A percentile compares a stretch with the other conserved stretches of the same genome.
phyloP scores from a whole-genome alignment of 805 yeast genomes.

The Candida palmyrensis region DNA sequence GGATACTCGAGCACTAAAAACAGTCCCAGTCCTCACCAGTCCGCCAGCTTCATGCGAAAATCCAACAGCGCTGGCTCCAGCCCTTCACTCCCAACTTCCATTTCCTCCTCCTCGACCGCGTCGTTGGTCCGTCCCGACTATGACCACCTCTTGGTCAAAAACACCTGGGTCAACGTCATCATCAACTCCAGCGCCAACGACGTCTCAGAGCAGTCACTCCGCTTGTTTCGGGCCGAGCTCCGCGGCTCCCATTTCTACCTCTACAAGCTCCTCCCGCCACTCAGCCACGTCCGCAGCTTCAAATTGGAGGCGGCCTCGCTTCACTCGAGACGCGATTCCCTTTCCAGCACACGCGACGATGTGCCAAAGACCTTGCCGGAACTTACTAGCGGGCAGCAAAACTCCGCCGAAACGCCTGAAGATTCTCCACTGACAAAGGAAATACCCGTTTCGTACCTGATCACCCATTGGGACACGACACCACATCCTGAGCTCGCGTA shows the following conservation, averaged over 20 bases:
- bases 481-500: constrained; percentile 37
- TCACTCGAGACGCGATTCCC: too few relatives aligned
- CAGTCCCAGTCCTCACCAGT: constrained; percentile 1
- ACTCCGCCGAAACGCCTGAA: background rate
- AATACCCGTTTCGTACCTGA: constrained; percentile 2
- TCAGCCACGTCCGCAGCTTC: constrained; percentile 12
- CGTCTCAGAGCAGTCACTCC: constrained; percentile 31
- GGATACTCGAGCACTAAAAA: constrained; percentile 3
- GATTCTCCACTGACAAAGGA: too few relatives aligned
- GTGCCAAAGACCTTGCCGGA: background rate
- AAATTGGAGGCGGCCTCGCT: background rate
- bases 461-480: constrained; percentile 21
- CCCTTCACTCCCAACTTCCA: constrained; percentile 5
- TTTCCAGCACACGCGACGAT: too few relatives aligned
- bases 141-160: constrained; percentile 25
- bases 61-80: constrained; percentile 2
- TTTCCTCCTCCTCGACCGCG: constrained; percentile 4
- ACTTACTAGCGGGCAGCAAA: background rate
- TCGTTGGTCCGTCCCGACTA: constrained; percentile 24
- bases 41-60: background rate
- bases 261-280: constrained; percentile 51
- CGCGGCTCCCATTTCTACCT: constrained; percentile 62
- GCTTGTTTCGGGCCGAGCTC: constrained; percentile 59
- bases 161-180: constrained; percentile 35
- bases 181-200: constrained; percentile 28